Evolutionary conservation across 331 rosid species (phyloP).

Genomic region (Phaseolus coccineus): DNA sequence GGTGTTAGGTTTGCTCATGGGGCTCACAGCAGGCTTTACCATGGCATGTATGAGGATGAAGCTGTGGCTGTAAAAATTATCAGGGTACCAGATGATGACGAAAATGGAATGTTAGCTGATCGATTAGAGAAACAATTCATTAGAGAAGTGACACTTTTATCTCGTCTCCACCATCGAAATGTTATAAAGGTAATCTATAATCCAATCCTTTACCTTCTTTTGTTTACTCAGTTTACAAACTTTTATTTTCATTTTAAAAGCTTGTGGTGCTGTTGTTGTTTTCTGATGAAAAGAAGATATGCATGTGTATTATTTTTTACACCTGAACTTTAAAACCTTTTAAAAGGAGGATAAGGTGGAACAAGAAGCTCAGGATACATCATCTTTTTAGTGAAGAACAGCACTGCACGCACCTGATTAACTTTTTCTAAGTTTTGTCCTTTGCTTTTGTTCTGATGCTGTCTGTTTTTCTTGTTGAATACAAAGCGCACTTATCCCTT

Average conservation of each 20-base stretch:
- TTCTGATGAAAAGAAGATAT: neutral
- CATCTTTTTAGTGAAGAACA: constrained; percentile 28
- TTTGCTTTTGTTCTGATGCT: neutral
- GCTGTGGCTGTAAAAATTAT: constrained; percentile 91
- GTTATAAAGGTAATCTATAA: constrained; percentile 70
- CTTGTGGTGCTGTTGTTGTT: neutral
- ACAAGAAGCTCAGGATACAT: neutral
- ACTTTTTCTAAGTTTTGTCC: neutral
- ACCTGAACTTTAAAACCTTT: neutral
- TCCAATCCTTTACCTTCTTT: constrained; percentile 30
- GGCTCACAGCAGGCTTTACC: constrained; percentile 94
- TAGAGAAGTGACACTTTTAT: constrained; percentile 82
- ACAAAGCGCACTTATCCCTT: constrained; percentile 11
- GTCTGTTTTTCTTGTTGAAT: constrained; percentile 37
- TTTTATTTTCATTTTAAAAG: neutral
- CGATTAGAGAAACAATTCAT: constrained; percentile 83
- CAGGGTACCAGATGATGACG: constrained; percentile 85
- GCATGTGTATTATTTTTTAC: neutral
- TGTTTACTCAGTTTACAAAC: neutral
- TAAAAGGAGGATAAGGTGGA: constrained; percentile 20
- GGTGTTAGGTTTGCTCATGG: constrained; percentile 94
- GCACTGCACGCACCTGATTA: neutral
- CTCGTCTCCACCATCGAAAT: constrained; percentile 78
- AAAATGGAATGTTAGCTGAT: constrained; percentile 66
- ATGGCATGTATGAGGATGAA: constrained; percentile 82